phyloP scores from a whole-genome alignment of 2,329 filamentous ascomycete genomes.

The Fusarium sp. region DNA sequence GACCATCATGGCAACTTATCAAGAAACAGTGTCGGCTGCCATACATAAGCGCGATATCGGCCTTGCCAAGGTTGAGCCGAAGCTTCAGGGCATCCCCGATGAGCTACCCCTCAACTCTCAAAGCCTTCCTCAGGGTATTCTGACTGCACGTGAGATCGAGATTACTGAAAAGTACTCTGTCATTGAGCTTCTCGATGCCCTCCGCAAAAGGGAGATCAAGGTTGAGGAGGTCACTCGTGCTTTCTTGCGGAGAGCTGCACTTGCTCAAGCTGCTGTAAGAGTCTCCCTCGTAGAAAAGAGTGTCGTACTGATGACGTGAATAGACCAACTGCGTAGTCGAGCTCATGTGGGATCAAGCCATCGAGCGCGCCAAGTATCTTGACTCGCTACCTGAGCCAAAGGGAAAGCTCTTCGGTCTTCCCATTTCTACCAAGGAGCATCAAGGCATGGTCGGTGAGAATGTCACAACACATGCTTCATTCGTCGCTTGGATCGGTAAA shows the following conservation, averaged over 20 bases:
- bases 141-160: constrained; percentile 44
- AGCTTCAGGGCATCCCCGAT: constrained; percentile 38
- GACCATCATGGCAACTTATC: constrained; percentile 16
- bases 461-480: constrained; percentile 44
- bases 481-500: constrained; percentile 48
- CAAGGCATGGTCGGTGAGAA: constrained; percentile 50
- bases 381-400: constrained; percentile 49
- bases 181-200: constrained; percentile 30
- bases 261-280: constrained; percentile 43
- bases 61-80: constrained; percentile 43
- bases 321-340: constrained; percentile 50
- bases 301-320: neutral
- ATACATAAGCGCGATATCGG: constrained; percentile 34
- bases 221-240: constrained; percentile 45
- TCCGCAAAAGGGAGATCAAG: constrained; percentile 34
- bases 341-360: constrained; percentile 51
- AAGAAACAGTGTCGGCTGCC: constrained; percentile 21
- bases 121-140: constrained; percentile 31
- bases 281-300: accelerated
- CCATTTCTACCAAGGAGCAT: constrained; percentile 52
- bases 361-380: constrained; percentile 47
- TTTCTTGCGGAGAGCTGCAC: constrained; percentile 41
- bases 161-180: constrained; percentile 46
- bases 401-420: constrained; percentile 49
- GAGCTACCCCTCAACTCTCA: constrained; percentile 38